A percentile compares a stretch with the other conserved stretches of the same genome.
Conservation (phyloP, 75 land plant genomes). For the Larix kaempferi region DNA sequence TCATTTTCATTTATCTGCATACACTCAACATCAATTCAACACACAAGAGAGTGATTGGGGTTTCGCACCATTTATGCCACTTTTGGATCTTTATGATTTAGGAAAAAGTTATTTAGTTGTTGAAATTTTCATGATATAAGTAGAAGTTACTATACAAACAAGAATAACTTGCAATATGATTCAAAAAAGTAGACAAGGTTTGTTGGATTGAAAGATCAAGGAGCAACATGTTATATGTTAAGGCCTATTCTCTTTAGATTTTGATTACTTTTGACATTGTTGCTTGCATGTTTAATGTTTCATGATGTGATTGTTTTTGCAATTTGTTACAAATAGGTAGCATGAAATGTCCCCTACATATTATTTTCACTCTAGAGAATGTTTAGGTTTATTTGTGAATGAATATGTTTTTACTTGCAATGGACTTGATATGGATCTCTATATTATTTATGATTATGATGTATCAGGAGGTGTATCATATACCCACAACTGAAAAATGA, state of each 20-base stretch:
- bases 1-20: slow-evolving; percentile 32
- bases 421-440: too few species aligned
- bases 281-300: too few species aligned
- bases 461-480: slow-evolving; percentile 31
- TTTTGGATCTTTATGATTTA: slow-evolving; percentile 82
- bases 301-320: too few species aligned
- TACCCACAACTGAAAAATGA: slow-evolving; percentile 59
- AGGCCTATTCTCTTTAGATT: too few species aligned
- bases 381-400: not conserved
- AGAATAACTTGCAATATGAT: too few species aligned
- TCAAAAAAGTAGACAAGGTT: slow-evolving; percentile 89
- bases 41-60: slow-evolving; percentile 95
- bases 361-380: too few species aligned
- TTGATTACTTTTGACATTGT: too few species aligned
- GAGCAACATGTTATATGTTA: slow-evolving; percentile 82
- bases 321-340: too few species aligned
- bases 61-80: slow-evolving; percentile 94
- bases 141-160: too few species aligned
- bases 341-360: too few species aligned
- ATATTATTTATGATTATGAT: not conserved
- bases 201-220: slow-evolving; percentile 95
- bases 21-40: slow-evolving; percentile 91
- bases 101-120: slow-evolving; percentile 69
- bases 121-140: slow-evolving; percentile 79
- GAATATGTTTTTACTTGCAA: not conserved